These are phyloP conservation scores for Trametes elegans DNA, from an alignment of 768 basidiomycete species.

Conservation along the genomic window DNA sequence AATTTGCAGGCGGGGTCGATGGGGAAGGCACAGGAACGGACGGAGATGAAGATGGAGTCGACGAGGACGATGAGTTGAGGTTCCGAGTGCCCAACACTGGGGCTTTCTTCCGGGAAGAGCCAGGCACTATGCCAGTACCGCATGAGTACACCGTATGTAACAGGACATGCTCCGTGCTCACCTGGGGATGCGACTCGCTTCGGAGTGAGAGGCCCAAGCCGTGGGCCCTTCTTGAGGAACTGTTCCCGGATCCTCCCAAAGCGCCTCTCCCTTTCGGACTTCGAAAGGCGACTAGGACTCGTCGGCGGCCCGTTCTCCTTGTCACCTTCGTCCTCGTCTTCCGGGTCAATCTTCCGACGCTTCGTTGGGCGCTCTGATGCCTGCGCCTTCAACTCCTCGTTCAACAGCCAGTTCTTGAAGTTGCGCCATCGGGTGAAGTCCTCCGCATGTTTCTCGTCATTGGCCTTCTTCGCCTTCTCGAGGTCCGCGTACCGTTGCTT, in stretches of 20 bases:
- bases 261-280: not conserved
- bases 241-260: not conserved
- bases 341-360: slow-evolving; percentile 6
- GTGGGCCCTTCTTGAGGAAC: not conserved
- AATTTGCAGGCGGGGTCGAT: not conserved
- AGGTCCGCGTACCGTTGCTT: slow-evolving; percentile 42
- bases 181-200: not conserved
- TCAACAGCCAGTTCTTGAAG: slow-evolving; percentile 39
- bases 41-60: not conserved
- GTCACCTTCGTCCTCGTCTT: not conserved
- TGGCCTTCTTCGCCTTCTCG: slow-evolving; percentile 40
- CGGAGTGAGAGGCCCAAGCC: not conserved
- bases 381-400: not conserved
- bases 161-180: not conserved
- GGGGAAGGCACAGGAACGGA: not conserved
- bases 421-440: slow-evolving; percentile 37
- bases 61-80: not conserved
- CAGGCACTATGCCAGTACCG: not conserved
- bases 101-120: not conserved
- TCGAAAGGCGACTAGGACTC: not conserved
- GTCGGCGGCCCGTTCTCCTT: not conserved
- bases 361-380: not conserved
- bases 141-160: not conserved
- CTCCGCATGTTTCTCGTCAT: slow-evolving; percentile 44
- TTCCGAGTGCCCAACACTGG: not conserved